Percentiles rank a stretch among this genome's conserved stretches.
Evolutionary conservation across 495 filamentous ascomycete species (phyloP).

Genomic region (Penicillium chermesinum): DNA sequence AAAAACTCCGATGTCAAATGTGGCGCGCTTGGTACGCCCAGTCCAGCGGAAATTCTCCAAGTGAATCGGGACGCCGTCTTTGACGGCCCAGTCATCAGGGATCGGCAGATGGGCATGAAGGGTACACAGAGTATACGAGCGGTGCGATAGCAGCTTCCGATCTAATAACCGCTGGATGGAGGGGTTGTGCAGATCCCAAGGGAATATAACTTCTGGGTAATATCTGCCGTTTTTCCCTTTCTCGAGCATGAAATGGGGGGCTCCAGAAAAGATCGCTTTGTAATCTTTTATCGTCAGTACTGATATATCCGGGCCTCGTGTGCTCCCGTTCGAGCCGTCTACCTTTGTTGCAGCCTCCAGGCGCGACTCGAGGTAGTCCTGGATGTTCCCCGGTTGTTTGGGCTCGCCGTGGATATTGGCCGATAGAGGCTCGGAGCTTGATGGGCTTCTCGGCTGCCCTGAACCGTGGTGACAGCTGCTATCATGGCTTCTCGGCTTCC

Average conservation of each 20-base stretch:
- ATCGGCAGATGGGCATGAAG: slow-evolving; percentile 42
- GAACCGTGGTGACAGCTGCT: background rate
- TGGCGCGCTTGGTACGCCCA: slow-evolving; percentile 39
- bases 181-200: slow-evolving; percentile 59
- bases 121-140: slow-evolving; percentile 44
- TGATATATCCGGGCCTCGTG: background rate
- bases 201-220: slow-evolving; percentile 63
- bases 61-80: slow-evolving; percentile 25
- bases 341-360: slow-evolving; percentile 10
- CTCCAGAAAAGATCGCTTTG: slow-evolving; percentile 69
- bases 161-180: slow-evolving; percentile 60
- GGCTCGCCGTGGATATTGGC: slow-evolving; percentile 17
- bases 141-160: slow-evolving; percentile 40
- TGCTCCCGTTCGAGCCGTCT: background rate
- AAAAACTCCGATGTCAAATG: slow-evolving; percentile 53
- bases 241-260: slow-evolving; percentile 62
- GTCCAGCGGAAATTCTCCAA: slow-evolving; percentile 23
- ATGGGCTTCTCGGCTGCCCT: background rate
- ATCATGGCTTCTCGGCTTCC: background rate
- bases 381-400: slow-evolving; percentile 27
- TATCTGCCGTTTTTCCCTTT: slow-evolving; percentile 48
- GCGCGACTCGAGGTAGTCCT: slow-evolving; percentile 24
- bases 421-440: slow-evolving; percentile 1
- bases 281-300: slow-evolving; percentile 55
- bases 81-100: slow-evolving; percentile 34